Base-by-base conservation (phyloP, 192 early-diverging fungal genomes). In the Funneliformis mosseae region DNA sequence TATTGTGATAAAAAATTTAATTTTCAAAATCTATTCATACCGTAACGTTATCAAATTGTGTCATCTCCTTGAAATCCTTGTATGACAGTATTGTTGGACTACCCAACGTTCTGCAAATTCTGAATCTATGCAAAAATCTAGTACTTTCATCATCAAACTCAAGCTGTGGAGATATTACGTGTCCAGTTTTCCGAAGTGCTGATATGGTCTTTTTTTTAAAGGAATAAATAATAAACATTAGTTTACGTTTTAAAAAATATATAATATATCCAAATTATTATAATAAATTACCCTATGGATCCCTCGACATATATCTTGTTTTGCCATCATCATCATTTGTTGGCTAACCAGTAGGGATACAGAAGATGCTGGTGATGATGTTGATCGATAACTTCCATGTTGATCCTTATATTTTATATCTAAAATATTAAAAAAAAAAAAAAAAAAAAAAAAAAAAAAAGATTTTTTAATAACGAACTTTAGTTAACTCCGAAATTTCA, bases 221-320 rank as follows among this genome's bases (percentile, higher is more conserved):
- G 42, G 39, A 41, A 62, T 64, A 23, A 8, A 23, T 11, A 33
- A 28, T 28, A n/a, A n/a, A n/a, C 11, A 28, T 28, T 64, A 64
- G 11, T 28, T 64, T 64, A 61, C 5, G n/a, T 11, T 27, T 6
- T n/a, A n/a, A n/a, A 12, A 64, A 28, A 27, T 12, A 28, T 12
- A 33, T 33, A 33, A 28, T 12, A 33, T 33, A 33, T 33, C 11
- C 27, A 21, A 25, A 45, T 43, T 16, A 16, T 72, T 45, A 42
- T 45, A 21, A 64, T 14, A 21, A 38, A 9, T 71, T 71, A 79
- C 78, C 55, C 78, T 69, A 27, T 79, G 63, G 21, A 79, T 71
- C 12, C 78, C 78, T 18, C 78, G 78, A 61, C 78, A 79, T 38
- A 79, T 71, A 28, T 79, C 78, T 62, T 79, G 78, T 43, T 42